Base-by-base conservation (phyloP, 305 asterid species). In the Lippia alba region DNA sequence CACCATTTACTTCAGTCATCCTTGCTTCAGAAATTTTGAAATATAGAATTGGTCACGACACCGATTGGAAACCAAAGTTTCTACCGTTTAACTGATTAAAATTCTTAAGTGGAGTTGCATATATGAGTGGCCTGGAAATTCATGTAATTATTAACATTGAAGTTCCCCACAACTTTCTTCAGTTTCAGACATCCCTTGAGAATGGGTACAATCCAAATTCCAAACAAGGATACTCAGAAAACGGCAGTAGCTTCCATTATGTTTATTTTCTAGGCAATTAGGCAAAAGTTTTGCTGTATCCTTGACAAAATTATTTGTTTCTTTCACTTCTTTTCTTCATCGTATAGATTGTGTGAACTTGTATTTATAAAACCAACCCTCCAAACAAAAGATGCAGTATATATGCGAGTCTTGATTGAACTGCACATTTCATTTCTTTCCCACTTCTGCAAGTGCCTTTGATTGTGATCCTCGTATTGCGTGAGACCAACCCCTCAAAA, bases 401-500 rank as follows among this genome's bases (percentile, higher is more conserved):
- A 36, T 36, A 36, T 24, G 30, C 30, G 30, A 24, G 30, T 24
- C 41, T 36, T 36, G 9, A 55, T 34, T 50, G 63, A 16, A 40
- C 30, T 12, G 1, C 51, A 8, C 14, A 12, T 51, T 55, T 8
- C 39, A 24, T 72, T 40, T 57, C 6, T 44, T 49, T 64, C 48
- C 36, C 34, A 41, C 50, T 49, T 55, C 15, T 55, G 51, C 48
- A 15, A 15, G 45, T 33, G 11, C 61, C 67, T 24, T 11, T 59
- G 55, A 63, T 73, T 64, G 16, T 64, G 66, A 56, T 56, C 49
- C 56, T 69, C 60, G 61, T 32, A 57, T 20, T 36, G 18, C 54
- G 39, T 71, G 66, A 73, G 68, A 57, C 49, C 73, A 62, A 59
- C 36, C 57, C 49, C 45, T 60, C 49, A 34, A 44, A 33, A 44